Conservation (phyloP, 192 early-diverging fungal genomes). For the Linnemannia elongata region DNA sequence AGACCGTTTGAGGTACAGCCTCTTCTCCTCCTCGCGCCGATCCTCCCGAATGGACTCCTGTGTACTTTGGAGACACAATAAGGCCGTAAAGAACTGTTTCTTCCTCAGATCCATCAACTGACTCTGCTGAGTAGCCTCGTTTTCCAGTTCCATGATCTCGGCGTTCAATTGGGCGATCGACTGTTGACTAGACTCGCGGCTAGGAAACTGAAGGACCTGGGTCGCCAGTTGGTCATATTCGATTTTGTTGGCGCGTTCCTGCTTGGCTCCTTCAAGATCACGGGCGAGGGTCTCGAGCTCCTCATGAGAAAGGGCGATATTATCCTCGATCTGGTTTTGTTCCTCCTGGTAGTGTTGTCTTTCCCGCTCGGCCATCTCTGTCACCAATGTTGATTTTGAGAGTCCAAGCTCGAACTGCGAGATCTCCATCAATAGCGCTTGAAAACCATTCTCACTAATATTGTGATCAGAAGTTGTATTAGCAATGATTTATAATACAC, state of each 20-base stretch:
- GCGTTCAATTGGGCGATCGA: constrained; percentile 19
- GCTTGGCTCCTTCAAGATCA: constrained; percentile 36
- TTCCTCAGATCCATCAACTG: constrained; percentile 27
- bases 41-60: constrained; percentile 49
- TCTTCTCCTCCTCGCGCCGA: constrained; percentile 33
- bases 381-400: constrained; percentile 34
- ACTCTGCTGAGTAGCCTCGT: constrained; percentile 23
- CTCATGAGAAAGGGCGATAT: constrained; percentile 13
- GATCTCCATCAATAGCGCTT: constrained; percentile 26
- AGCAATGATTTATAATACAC: background rate
- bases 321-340: constrained; percentile 29
- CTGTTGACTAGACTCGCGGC: constrained; percentile 33
- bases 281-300: constrained; percentile 33
- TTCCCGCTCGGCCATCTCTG: constrained; percentile 48
- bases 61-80: constrained; percentile 29
- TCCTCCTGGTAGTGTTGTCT: constrained; percentile 33
- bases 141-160: constrained; percentile 40
- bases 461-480: background rate
- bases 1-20: constrained; percentile 20
- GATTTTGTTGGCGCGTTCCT: constrained; percentile 48
- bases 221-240: constrained; percentile 34
- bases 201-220: constrained; percentile 30
- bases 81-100: constrained; percentile 43
- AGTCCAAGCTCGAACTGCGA: constrained; percentile 34
- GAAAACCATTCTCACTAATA: constrained; percentile 24